Percentiles rank a stretch among this genome's conserved stretches.
phyloP scores from a whole-genome alignment of 352 stramenopile genomes.

The Globisporangium rhizosaccharum region DNA sequence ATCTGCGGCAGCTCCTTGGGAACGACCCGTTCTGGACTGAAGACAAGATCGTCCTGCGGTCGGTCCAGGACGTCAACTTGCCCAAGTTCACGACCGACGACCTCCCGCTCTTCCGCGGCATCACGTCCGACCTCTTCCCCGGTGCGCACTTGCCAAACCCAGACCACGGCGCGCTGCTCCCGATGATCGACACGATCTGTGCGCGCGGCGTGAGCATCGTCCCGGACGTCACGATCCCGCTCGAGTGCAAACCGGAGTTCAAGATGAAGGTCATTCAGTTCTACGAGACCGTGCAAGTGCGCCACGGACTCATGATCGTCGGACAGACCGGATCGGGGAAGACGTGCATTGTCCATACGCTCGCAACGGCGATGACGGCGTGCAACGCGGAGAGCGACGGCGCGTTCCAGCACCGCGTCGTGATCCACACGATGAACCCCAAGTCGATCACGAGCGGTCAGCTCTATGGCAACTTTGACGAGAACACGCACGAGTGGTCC shows the following conservation, averaged over 20 bases:
- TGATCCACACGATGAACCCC: slow-evolving; percentile 91
- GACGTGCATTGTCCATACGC: slow-evolving; percentile 86
- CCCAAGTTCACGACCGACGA: slow-evolving; percentile 94
- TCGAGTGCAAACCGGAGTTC: slow-evolving; percentile 81
- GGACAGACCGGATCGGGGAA: slow-evolving; percentile 92
- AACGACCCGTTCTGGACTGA: slow-evolving; percentile 88
- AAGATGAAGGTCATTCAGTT: slow-evolving; percentile 91
- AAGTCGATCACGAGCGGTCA: slow-evolving; percentile 94
- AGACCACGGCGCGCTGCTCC: slow-evolving; percentile 78
- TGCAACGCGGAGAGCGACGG: slow-evolving; percentile 54
- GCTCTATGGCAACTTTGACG: slow-evolving; percentile 93
- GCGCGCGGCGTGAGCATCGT: slow-evolving; percentile 52
- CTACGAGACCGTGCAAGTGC: slow-evolving; percentile 93
- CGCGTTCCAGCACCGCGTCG: slow-evolving; percentile 53
- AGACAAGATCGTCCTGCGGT: slow-evolving; percentile 90
- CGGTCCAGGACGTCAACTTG: slow-evolving; percentile 92
- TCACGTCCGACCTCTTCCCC: slow-evolving; percentile 92
- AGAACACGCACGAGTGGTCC: slow-evolving; percentile 93
- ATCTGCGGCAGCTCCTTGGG: slow-evolving; percentile 84
- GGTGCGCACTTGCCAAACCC: slow-evolving; percentile 82
- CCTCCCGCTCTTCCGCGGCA: slow-evolving; percentile 90
- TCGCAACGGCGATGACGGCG: slow-evolving; percentile 75
- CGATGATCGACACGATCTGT: slow-evolving; percentile 82
- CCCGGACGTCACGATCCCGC: slow-evolving; percentile 44
- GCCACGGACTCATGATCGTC: slow-evolving; percentile 96